Conservation (phyloP, 768 basidiomycete species). For the Boletus reticuloceps region DNA sequence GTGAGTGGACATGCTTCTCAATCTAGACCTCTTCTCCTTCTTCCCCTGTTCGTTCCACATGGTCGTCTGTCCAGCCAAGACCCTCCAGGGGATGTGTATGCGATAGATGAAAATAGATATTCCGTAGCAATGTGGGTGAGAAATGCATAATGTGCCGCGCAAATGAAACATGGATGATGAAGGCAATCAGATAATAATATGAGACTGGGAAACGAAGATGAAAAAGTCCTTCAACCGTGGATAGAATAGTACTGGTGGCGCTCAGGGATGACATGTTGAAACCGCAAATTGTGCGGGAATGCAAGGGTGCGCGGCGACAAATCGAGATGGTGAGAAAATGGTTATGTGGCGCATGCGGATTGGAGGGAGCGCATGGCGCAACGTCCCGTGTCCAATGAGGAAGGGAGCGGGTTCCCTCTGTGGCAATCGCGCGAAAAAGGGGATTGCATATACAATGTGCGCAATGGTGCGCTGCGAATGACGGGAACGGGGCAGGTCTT, state of each 20-base stretch:
- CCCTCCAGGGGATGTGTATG: constrained; percentile 26
- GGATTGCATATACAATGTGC: constrained; percentile 24
- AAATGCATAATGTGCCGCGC: constrained; percentile 28
- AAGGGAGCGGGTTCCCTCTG: constrained; percentile 18
- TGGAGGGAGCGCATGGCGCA: constrained; percentile 23
- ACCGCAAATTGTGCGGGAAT: constrained; percentile 21
- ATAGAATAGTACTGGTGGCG: not conserved
- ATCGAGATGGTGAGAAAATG: constrained; percentile 14
- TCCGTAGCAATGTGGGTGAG: constrained; percentile 28
- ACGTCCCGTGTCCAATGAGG: constrained; percentile 21
- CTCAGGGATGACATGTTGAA: not conserved
- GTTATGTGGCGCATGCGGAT: constrained; percentile 21
- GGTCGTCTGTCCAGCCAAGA: constrained; percentile 11
- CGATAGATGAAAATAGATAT: constrained; percentile 33
- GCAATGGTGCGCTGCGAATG: constrained; percentile 10
- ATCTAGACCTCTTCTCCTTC: constrained; percentile 13
- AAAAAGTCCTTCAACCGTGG: constrained; percentile 7
- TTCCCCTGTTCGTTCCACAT: constrained; percentile 8
- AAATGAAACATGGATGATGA: constrained; percentile 19
- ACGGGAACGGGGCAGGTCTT: not conserved
- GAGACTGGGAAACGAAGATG: constrained; percentile 16
- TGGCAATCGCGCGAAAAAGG: constrained; percentile 22
- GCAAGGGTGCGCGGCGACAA: constrained; percentile 14
- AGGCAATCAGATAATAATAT: constrained; percentile 30
- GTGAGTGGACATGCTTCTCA: constrained; percentile 10